A percentile compares a stretch with the other conserved stretches of the same genome.
Conservation (phyloP, 2,329 filamentous ascomycete species). For the Pseudogymnoascus pannorum region DNA sequence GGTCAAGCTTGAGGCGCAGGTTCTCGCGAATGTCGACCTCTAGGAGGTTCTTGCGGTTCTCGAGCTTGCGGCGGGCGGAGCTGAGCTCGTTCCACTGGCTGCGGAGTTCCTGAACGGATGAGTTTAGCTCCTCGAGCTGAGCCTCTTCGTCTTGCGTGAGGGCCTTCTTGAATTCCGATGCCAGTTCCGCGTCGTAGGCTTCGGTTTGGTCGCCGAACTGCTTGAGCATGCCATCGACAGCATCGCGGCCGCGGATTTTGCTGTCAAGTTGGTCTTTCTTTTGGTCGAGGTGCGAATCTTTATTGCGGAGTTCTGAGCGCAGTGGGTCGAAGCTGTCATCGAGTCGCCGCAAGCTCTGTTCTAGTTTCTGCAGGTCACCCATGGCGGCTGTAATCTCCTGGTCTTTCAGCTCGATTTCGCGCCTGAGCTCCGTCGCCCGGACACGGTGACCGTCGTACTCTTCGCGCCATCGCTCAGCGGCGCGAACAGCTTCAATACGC, state of each 20-base stretch:
- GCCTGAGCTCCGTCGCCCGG: slow-evolving; percentile 58
- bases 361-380: slow-evolving; percentile 73
- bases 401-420: slow-evolving; percentile 68
- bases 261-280: slow-evolving; percentile 67
- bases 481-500: slow-evolving; percentile 74
- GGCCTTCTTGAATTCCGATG: slow-evolving; percentile 86
- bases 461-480: slow-evolving; percentile 65
- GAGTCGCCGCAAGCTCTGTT: slow-evolving; percentile 68
- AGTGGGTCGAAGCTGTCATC: slow-evolving; percentile 78
- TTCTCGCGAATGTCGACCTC: slow-evolving; percentile 88
- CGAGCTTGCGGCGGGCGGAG: slow-evolving; percentile 65
- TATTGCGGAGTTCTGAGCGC: slow-evolving; percentile 66
- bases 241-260: slow-evolving; percentile 56
- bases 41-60: slow-evolving; percentile 72
- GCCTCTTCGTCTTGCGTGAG: slow-evolving; percentile 75
- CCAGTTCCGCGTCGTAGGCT: slow-evolving; percentile 72
- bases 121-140: slow-evolving; percentile 65
- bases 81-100: slow-evolving; percentile 71
- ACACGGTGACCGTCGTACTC: slow-evolving; percentile 62
- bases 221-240: slow-evolving; percentile 67
- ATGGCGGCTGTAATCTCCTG: slow-evolving; percentile 85
- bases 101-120: slow-evolving; percentile 64
- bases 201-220: slow-evolving; percentile 67
- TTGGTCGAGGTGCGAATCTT: slow-evolving; percentile 66
- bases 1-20: slow-evolving; percentile 76